Base-by-base conservation (phyloP, 441 rosid species). In the Brassica balearica region DNA sequence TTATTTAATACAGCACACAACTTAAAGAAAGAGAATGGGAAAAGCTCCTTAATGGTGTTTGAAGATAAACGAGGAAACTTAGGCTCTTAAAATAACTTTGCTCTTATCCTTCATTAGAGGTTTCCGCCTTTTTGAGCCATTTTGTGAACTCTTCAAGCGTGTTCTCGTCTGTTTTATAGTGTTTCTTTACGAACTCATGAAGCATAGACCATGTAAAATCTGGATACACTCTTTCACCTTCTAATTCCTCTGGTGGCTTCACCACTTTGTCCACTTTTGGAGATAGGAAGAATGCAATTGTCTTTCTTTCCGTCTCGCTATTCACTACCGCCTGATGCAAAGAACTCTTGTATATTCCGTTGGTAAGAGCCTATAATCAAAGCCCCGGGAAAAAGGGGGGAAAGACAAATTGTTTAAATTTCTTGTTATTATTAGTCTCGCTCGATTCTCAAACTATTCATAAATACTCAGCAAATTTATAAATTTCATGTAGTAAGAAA, bases 261-360 rank as follows among this genome's bases (percentile, higher is more conserved):
- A 65, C 69, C 29, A 65, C 53, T 65, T 65, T 65, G 69, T 65
- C 69, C 2, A 10, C 14, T 10, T 65, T 65, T 2, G 69, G 69
- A 36, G 15, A 19, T 19, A 65, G 53, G 29, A 65, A 65, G 53
- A 65, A 65, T 36, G 51, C 53, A 65, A 65, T 22, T 19, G 55
- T 9, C 53, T 36, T 65, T 36, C 69, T 38, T 38, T 38, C 69
- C 15, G 1, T 17, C 53, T 65, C 15, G 25, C 53, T 38, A 38
- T 65, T 65, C 29, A 65, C 69, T 12, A 65, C 69, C 9, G 53
- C 69, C 9, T 23, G 69, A 65, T 65, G 69, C 69, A 65, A 36
- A 23, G 51, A 34, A 9, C 69, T 65, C 53, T 65, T 65, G 69
- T 65, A 65, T 38, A 6, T 65, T 38, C 53, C 69, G 5, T 65